Conservation (phyloP, 345 rosid genomes). For the Euphorbia lathyris region DNA sequence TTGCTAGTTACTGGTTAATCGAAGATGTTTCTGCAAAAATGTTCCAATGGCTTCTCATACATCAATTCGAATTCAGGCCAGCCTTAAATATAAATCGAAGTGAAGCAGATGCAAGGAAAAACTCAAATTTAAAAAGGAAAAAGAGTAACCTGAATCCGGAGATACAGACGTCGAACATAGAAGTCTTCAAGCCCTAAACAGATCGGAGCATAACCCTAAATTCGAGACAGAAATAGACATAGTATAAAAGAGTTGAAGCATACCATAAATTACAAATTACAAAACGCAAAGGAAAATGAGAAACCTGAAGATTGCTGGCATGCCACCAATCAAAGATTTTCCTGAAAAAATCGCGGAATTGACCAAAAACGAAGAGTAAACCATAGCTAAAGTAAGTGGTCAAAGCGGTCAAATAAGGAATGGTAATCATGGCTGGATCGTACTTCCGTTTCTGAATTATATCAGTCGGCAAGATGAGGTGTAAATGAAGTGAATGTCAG, state of each 20-base stretch:
- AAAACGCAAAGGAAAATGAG: background rate
- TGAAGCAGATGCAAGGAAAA: background rate
- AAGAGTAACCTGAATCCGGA: conserved; percentile 70
- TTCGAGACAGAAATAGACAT: background rate
- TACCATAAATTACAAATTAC: background rate
- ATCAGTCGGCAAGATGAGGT: background rate
- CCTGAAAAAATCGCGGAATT: conserved; percentile 73
- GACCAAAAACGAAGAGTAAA: conserved; percentile 71
- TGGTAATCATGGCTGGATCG: conserved; percentile 47
- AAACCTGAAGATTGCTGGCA: conserved; percentile 56
- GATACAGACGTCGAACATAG: conserved; percentile 78
- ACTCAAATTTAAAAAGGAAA: background rate
- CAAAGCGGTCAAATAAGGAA: conserved; percentile 70
- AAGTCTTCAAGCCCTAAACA: conserved; percentile 89
- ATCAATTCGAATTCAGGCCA: too few relatives aligned
- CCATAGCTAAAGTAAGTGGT: conserved; percentile 80
- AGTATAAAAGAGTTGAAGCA: too few relatives aligned
- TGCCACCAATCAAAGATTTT: conserved; percentile 56
- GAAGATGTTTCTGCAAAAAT: background rate
- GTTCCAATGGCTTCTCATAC: background rate
- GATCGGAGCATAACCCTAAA: conserved; percentile 90
- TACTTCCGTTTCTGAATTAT: too few relatives aligned
- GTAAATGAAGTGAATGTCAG: background rate
- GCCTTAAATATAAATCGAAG: background rate
- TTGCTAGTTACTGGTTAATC: too few relatives aligned